phyloP scores from a whole-genome alignment of 192 early-diverging fungal species.

The Anaeromyces robustus region DNA sequence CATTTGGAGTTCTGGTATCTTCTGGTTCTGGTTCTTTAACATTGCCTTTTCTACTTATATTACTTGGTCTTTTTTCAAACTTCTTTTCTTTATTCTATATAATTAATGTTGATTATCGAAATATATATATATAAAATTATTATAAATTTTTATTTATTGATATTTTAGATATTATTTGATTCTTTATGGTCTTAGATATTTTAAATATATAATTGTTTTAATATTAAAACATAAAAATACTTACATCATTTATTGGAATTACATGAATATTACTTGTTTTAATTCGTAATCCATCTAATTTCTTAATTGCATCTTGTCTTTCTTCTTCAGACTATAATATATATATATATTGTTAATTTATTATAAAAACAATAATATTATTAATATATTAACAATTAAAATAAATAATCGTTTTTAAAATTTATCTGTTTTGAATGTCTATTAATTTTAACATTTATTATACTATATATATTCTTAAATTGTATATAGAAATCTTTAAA shows the following conservation, averaged over 20 bases:
- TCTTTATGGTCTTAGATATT: too few relatives aligned
- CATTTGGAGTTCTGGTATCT: conserved; percentile 33
- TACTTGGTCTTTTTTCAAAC: conserved; percentile 6
- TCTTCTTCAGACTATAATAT: conserved; percentile 13
- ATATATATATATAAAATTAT: conserved; percentile 1
- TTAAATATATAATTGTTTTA: background rate
- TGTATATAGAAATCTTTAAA: too few relatives aligned
- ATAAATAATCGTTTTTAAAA: too few relatives aligned
- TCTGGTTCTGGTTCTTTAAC: background rate
- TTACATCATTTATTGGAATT: conserved; percentile 2
- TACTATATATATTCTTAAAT: too few relatives aligned
- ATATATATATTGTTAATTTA: too few relatives aligned
- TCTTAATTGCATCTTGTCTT: conserved; percentile 7
- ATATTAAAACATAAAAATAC: background rate
- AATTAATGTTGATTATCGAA: too few relatives aligned
- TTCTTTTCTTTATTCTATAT: background rate
- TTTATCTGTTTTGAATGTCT: too few relatives aligned
- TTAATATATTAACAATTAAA: too few relatives aligned
- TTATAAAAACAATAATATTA: too few relatives aligned
- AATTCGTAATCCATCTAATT: conserved; percentile 7
- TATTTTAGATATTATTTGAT: too few relatives aligned
- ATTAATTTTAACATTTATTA: too few relatives aligned
- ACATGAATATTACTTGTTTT: conserved; percentile 5
- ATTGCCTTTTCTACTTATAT: background rate
- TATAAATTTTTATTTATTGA: too few relatives aligned